Conservation (phyloP, 106 monocot species). For the Allium fistulosum region DNA sequence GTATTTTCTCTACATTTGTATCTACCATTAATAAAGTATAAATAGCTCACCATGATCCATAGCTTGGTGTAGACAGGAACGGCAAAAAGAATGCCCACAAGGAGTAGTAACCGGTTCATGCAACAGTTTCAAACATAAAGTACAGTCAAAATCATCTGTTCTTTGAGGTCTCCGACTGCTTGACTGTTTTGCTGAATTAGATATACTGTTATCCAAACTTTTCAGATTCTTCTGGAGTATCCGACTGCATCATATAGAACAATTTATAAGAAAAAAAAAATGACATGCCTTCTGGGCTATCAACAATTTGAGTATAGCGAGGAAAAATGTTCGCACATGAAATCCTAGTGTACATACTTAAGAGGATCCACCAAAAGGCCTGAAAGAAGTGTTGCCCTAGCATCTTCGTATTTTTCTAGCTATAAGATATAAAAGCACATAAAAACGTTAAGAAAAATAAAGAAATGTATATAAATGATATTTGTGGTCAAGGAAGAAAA, state of each 20-base stretch:
- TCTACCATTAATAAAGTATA: no score
- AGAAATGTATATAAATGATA: neutral
- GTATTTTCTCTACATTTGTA: no score
- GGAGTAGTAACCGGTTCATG: slow-evolving; percentile 98
- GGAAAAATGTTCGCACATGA: no score
- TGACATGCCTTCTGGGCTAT: no score
- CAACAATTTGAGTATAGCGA: no score
- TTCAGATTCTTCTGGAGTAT: slow-evolving; percentile 43
- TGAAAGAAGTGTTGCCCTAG: slow-evolving; percentile 66
- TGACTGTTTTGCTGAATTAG: slow-evolving; percentile 26
- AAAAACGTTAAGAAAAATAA: neutral
- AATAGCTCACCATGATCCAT: slow-evolving; percentile 85
- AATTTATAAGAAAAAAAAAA: neutral
- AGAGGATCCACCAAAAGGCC: slow-evolving; percentile 90
- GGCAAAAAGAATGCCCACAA: slow-evolving; percentile 98
- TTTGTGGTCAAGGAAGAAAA: no score
- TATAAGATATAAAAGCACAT: slow-evolving; percentile 12
- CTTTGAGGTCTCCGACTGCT: slow-evolving; percentile 45
- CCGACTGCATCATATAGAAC: slow-evolving; percentile 32
- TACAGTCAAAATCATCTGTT: slow-evolving; percentile 95
- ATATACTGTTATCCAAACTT: slow-evolving; percentile 43
- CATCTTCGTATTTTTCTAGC: slow-evolving; percentile 89
- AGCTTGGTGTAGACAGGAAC: slow-evolving; percentile 83
- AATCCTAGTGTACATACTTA: slow-evolving; percentile 22
- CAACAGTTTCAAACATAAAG: slow-evolving; percentile 79